Conservation (phyloP, 169 alveolate genomes). For the Plasmodium blacklocki region DNA sequence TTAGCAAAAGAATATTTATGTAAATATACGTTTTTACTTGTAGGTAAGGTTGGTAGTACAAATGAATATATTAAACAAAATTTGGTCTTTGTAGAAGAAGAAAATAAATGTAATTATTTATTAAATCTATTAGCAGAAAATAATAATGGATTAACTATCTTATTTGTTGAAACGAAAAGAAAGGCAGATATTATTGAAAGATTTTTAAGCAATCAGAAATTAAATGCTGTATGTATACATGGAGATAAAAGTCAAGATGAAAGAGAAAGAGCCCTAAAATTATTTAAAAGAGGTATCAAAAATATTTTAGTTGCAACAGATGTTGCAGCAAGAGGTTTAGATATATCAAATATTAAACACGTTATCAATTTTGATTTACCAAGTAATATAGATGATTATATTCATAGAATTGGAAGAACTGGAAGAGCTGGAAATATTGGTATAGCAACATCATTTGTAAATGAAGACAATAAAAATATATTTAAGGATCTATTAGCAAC, state of each 20-base stretch:
- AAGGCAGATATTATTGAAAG: slow-evolving; percentile 92
- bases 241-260: slow-evolving; percentile 97
- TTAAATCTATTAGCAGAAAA: slow-evolving; percentile 88
- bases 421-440: slow-evolving; percentile 99
- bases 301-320: slow-evolving; percentile 98
- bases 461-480: slow-evolving; percentile 91
- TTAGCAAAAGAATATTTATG: slow-evolving; percentile 92
- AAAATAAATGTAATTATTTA: slow-evolving; percentile 88
- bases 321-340: slow-evolving; percentile 99
- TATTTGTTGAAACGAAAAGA: slow-evolving; percentile 92
- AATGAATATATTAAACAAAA: slow-evolving; percentile 95
- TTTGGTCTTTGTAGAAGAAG: slow-evolving; percentile 90
- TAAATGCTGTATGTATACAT: slow-evolving; percentile 93
- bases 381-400: slow-evolving; percentile 94
- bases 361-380: slow-evolving; percentile 97
- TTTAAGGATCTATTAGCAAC: slow-evolving; percentile 88
- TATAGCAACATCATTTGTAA: slow-evolving; percentile 95
- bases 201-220: slow-evolving; percentile 85
- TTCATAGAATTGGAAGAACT: slow-evolving; percentile 98
- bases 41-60: slow-evolving; percentile 95
- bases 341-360: slow-evolving; percentile 95
- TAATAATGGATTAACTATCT: slow-evolving; percentile 83
- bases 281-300: slow-evolving; percentile 93
- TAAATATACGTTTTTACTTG: slow-evolving; percentile 91
- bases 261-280: slow-evolving; percentile 93